Evolutionary conservation across 495 filamentous ascomycete species (phyloP), one percentile per base, ranked within the genome.

Genomic region (Aspergillus ellipticus): DNA sequence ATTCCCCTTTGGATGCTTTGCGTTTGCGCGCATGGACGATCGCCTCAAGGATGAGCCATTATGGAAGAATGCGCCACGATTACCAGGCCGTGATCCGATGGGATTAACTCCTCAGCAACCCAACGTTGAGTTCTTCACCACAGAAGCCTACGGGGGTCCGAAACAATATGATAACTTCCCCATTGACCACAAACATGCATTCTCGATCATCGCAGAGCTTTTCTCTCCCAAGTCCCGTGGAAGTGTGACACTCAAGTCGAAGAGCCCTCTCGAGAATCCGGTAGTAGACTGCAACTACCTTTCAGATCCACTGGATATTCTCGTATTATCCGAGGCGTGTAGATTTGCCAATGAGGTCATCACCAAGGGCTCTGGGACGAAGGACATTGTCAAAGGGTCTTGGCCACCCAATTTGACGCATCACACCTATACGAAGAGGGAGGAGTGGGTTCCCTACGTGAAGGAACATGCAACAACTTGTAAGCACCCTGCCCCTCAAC

Each of bases 1-100:
- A 10, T 80, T 81, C 60, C 80, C 79, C 21, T 81, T 81, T 62
- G 81, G 81, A 46, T 62, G 68, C 10, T 82, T 82, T 55, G 80
- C 76, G 8, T 84, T 73, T 59, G 74, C 79, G 9, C 72, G 80
- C 24, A 62, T 82, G 22, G 74, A 78, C 58, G 68, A 78, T 7
- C 74, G 77, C n/a, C 70, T 82, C 3, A 65, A 73, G 29, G 54
- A 69, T 42, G 70, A 78, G 49, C 68, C 73, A 2, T 49, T 76
- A 5, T 81, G 74, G 78, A 58, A 67, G 15, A 65, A 69, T 31
- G 67, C 75, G 0, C 63, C 71, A 6, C 68, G 73, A 9, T 29
- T 67, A 52, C 65, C 68, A 39, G 76, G 77, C 21, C 73, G 76
- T n/a, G 77, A 80, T 49, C 76, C 79, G 2, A 80, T 81, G 75